Evolutionary conservation across 179 eudicot species (phyloP), one percentile per base, ranked within the genome.

Genomic region (Amaranthus tricolor): DNA sequence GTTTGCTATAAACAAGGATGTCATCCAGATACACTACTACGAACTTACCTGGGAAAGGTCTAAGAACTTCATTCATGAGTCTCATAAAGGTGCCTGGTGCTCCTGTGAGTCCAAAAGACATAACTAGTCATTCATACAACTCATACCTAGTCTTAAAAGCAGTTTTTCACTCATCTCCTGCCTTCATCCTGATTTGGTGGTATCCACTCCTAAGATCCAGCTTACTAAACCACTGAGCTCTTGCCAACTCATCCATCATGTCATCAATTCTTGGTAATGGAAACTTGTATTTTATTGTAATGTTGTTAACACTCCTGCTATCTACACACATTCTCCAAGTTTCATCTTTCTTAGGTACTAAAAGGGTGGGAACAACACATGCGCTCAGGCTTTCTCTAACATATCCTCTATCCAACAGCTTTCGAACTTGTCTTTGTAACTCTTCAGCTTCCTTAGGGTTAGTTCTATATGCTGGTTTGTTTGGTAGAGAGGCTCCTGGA

Each of bases 281-380:
- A 5, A 65, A 65, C 19, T 51, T 48, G 17, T 65, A 47, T 6
- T 65, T 65, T 12, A 44, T 47, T 20, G 69, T 65, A 4, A 45
- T 65, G 52, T 65, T 65, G 15, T 65, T 65, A 21, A 65, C 21
- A 0, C 9, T 12, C 9, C 20, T 43, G 0, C 20, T 43, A 44
- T 65, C 69, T 5, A 65, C 12, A 16, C 69, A 65, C 69, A 65
- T 65, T 0, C 69, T 15, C 69, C 52, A 65, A 1, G 57, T 10
- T 1, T 0, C 15, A 54, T 54, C 17, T 15, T 54, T 54, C 10
- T 66, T 66, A 0, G 70, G 40, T 0, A 66, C 56, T 2, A 66
- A 24, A 4, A 65, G 0, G 16, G 13, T 10, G 0, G 52, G 55
- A 6, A 66, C 70, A 0, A 31, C 55, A 49, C 55, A 66, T 1